Evolutionary conservation across 306 rosid species (phyloP).

Genomic region (Trifolium subterraneum): DNA sequence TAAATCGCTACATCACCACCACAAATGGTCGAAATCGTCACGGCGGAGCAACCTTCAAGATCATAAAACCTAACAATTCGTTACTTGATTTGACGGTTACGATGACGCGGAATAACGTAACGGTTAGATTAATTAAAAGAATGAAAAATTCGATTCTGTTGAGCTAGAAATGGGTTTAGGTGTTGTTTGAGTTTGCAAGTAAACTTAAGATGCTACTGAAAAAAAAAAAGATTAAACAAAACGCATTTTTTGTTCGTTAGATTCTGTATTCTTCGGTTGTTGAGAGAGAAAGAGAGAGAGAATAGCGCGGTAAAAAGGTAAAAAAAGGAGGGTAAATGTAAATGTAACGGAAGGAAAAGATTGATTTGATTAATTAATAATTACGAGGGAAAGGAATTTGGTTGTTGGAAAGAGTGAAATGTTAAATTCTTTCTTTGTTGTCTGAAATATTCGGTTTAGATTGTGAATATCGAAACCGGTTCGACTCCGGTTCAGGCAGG

Average conservation of each 20-base stretch:
- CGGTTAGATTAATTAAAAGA: constrained; percentile 22
- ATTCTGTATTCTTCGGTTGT: constrained; percentile 44
- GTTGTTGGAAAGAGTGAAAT: constrained; percentile 60
- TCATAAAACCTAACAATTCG: not conserved
- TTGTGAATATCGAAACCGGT: constrained; percentile 25
- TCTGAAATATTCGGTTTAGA: constrained; percentile 45
- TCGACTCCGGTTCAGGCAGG: constrained; percentile 19
- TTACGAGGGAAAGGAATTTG: constrained; percentile 74
- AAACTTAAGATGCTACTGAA: constrained; percentile 7
- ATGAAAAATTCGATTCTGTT: not conserved
- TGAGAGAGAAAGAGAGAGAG: constrained; percentile 26
- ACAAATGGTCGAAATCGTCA: constrained; percentile 51
- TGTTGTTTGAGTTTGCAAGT: constrained; percentile 8
- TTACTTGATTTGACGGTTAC: constrained; percentile 31
- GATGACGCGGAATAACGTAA: constrained; percentile 22
- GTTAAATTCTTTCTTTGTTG: constrained; percentile 18
- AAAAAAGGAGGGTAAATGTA: constrained; percentile 1
- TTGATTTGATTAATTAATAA: constrained; percentile 30
- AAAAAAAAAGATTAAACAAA: constrained; percentile 30
- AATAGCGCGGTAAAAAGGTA: constrained; percentile 40
- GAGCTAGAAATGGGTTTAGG: not conserved
- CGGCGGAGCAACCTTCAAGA: not conserved
- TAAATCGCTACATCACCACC: constrained; percentile 52
- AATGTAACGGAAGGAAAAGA: not conserved
- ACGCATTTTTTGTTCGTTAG: constrained; percentile 37